Evolutionary conservation across 768 basidiomycete genomes (phyloP).

Genomic region (Lactifluus subvellereus): DNA sequence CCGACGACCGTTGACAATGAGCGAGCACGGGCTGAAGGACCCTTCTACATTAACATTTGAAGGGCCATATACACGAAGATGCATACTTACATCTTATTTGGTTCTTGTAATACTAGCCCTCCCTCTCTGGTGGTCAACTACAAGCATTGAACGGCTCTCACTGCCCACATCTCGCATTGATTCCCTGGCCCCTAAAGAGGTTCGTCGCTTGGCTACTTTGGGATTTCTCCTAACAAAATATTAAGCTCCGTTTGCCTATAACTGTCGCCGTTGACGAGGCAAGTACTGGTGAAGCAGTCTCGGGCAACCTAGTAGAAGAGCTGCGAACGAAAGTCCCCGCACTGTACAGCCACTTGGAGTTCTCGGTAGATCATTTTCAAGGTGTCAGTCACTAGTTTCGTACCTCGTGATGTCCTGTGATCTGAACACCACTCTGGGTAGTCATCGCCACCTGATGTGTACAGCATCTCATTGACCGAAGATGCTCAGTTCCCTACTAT

Average conservation of each 20-base stretch:
- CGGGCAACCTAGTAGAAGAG: conserved; percentile 1
- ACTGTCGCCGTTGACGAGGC: conserved; percentile 6
- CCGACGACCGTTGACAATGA: not conserved
- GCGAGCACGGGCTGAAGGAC: conserved; percentile 10
- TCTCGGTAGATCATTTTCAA: conserved; percentile 12
- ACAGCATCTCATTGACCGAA: conserved; percentile 13
- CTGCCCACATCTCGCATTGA: conserved; percentile 41
- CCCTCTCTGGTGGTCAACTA: conserved; percentile 92
- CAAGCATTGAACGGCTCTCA: conserved; percentile 78
- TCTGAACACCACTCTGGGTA: conserved; percentile 7
- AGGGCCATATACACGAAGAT: conserved; percentile 35
- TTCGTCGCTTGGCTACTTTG: not conserved
- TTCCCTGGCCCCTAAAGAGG: conserved; percentile 15
- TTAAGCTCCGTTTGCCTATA: conserved; percentile 22
- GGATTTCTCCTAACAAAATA: not conserved
- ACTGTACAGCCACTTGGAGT: conserved; percentile 18
- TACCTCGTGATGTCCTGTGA: conserved; percentile 13
- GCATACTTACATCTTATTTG: conserved; percentile 75
- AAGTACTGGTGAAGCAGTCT: not conserved
- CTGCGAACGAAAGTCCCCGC: not conserved
- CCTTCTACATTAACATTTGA: conserved; percentile 19
- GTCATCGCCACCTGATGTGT: conserved; percentile 7
- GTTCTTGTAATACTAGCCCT: conserved; percentile 64
- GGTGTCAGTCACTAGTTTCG: conserved; percentile 16
- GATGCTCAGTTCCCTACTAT: conserved; percentile 7